Base-by-base conservation (phyloP, 2,329 filamentous ascomycete species). In the Incumbomyces delicatus region DNA sequence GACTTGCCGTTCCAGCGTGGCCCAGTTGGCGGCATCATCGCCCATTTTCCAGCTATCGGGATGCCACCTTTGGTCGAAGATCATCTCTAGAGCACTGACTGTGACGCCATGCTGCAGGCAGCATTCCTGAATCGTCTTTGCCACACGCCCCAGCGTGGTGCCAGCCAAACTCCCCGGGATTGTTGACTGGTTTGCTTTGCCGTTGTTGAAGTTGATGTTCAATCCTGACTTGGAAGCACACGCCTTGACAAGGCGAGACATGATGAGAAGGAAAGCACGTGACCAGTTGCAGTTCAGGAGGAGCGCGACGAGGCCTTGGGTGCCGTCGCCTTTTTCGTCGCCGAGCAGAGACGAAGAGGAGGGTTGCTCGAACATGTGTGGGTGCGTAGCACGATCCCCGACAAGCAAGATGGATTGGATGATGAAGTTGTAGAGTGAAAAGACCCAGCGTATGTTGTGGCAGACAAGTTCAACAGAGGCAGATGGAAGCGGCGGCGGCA, bases 401-500 rank as follows among this genome's bases (percentile, higher is more conserved):
- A 73, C 60, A 14, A 66, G 61, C 46, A 71, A 66, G 33, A 81
- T 61, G 27, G 75, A 72, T 54, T 77, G 73, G 34, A 80, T 58
- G 22, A 80, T 64, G 57, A 72, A 79, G 16, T 72, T 66, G 50
- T 74, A 70, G 43, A 81, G 69, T 52, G 90, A 83, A 31, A 88
- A 71, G 0, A 78, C 78, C 89, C 89, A 95, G 59, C 77, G 81
- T 3, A 84, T 78, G 46, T 87, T 83, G 17, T 86, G 85, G 4
- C 81, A 76, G 10, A 94, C 69, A 37, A 81, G 77, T 34, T 81
- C 77, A 2, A 90, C 76, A 11, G 87, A 78, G 60, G 90, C 86
- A 80, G 47, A 14, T 13, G 44, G 29, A 12, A 33, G 27, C 20
- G 37, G 12, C 11, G 37, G 27, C 10, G 17, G 14, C 20, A 13